phyloP scores from a whole-genome alignment of 108 stramenopile genomes.

The Fragilariopsis cylindrus region DNA sequence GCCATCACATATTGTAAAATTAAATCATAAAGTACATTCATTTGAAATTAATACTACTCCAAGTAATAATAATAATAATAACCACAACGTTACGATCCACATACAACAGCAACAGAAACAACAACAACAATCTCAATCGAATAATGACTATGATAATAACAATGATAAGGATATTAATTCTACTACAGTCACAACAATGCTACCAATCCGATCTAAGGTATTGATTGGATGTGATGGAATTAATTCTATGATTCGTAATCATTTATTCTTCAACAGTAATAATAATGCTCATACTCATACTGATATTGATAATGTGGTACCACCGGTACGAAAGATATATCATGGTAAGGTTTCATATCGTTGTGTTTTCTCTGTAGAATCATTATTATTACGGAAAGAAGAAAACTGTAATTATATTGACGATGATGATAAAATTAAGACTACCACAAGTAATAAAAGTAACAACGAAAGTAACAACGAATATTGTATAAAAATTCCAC shows the following conservation, averaged over 20 bases:
- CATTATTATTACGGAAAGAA: slow-evolving; percentile 45
- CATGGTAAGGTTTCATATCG: slow-evolving; percentile 42
- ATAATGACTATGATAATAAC: too few relatives aligned
- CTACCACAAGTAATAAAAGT: too few relatives aligned
- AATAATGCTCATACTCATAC: slow-evolving; percentile 10
- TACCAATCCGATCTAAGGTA: slow-evolving; percentile 15
- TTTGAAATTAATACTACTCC: too few relatives aligned
- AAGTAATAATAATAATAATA: too few relatives aligned
- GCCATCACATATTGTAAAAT: too few relatives aligned
- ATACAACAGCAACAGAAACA: too few relatives aligned
- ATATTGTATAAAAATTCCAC: not conserved
- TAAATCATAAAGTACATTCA: too few relatives aligned
- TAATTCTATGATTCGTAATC: slow-evolving; percentile 58
- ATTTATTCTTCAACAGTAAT: slow-evolving; percentile 12
- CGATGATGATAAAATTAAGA: not conserved
- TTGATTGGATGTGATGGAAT: slow-evolving; percentile 77
- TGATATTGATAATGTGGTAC: slow-evolving; percentile 19
- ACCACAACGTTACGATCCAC: too few relatives aligned
- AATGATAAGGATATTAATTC: too few relatives aligned
- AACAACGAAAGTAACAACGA: too few relatives aligned
- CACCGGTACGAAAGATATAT: slow-evolving; percentile 31
- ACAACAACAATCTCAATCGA: too few relatives aligned
- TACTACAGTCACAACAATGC: too few relatives aligned
- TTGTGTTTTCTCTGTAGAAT: slow-evolving; percentile 57
- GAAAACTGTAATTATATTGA: slow-evolving; percentile 7